Percentiles rank a stretch among this genome's conserved stretches.
phyloP scores from a whole-genome alignment of 306 rosid species.

The Pachyrhizus erosus region DNA sequence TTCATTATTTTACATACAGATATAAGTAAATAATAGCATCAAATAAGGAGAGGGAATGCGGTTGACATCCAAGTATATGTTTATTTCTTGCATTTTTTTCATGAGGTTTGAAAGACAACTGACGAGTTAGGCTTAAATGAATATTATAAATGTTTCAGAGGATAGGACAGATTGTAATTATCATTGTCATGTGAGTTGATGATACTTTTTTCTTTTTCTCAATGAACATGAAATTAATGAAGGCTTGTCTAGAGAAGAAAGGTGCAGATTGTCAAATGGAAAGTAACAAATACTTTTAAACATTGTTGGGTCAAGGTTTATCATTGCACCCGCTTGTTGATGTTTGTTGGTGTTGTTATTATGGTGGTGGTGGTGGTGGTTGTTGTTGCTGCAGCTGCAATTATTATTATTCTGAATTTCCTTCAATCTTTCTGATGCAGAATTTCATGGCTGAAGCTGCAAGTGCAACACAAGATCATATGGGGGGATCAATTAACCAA shows the following conservation, averaged over 20 bases:
- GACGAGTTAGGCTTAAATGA: neutral
- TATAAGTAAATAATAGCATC: neutral
- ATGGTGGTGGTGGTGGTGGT: too few species aligned
- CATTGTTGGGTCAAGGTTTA: conserved; percentile 6
- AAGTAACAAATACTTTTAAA: neutral
- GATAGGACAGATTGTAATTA: neutral
- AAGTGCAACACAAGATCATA: conserved; percentile 52
- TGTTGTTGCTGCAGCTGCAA: too few species aligned
- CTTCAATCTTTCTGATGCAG: conserved; percentile 45
- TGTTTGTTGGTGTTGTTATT: neutral
- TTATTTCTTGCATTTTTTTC: conserved; percentile 11
- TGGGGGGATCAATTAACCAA: conserved; percentile 54
- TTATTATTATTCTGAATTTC: neutral
- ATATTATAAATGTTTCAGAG: neutral
- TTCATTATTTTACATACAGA: neutral
- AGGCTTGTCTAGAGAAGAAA: neutral
- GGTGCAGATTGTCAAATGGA: neutral
- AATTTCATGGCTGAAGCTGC: conserved; percentile 76
- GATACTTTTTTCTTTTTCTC: neutral
- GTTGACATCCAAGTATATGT: conserved; percentile 1
- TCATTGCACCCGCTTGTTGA: neutral
- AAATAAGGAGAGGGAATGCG: neutral
- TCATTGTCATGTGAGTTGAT: neutral
- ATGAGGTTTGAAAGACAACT: neutral
- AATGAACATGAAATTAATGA: neutral